A percentile compares a stretch with the other conserved stretches of the same genome.
Conservation (phyloP, 495 filamentous ascomycete genomes). For the Parmelia sp. region DNA sequence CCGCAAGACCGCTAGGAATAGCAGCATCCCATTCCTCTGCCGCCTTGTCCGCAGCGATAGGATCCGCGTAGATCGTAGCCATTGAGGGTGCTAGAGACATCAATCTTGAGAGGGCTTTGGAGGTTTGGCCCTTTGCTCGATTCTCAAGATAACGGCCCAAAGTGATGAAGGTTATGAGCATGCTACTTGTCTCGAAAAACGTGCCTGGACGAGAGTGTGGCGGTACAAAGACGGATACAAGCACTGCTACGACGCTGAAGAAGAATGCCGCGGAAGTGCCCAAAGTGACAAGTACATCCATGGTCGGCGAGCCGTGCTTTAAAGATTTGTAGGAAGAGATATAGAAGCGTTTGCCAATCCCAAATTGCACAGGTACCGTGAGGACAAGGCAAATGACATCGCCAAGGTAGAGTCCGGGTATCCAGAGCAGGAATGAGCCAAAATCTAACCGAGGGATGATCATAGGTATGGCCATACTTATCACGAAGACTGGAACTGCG, state of each 20-base stretch:
- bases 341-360: slow-evolving; percentile 91
- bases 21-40: slow-evolving; percentile 65
- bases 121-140: slow-evolving; percentile 92
- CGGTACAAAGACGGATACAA: slow-evolving; percentile 61
- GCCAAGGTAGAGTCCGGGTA: slow-evolving; percentile 77
- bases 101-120: slow-evolving; percentile 84
- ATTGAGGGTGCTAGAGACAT: slow-evolving; percentile 96
- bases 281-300: slow-evolving; percentile 93
- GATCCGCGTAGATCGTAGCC: slow-evolving; percentile 97
- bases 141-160: slow-evolving; percentile 92
- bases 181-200: slow-evolving; percentile 95
- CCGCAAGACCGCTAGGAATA: slow-evolving; percentile 17
- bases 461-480: slow-evolving; percentile 90
- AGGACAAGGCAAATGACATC: slow-evolving; percentile 75
- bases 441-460: slow-evolving; percentile 64
- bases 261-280: slow-evolving; percentile 98
- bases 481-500: slow-evolving; percentile 84
- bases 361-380: slow-evolving; percentile 93
- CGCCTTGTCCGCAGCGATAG: slow-evolving; percentile 85
- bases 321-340: slow-evolving; percentile 83
- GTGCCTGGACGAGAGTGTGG: slow-evolving; percentile 74
- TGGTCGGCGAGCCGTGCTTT: slow-evolving; percentile 83
- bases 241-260: slow-evolving; percentile 87
- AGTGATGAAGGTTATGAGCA: slow-evolving; percentile 96
- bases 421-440: slow-evolving; percentile 52